Evolutionary conservation across 1,284 basidiomycete genomes (phyloP), one percentile per base, ranked within the genome.

Genomic region (Ceratobasidium sp.): DNA sequence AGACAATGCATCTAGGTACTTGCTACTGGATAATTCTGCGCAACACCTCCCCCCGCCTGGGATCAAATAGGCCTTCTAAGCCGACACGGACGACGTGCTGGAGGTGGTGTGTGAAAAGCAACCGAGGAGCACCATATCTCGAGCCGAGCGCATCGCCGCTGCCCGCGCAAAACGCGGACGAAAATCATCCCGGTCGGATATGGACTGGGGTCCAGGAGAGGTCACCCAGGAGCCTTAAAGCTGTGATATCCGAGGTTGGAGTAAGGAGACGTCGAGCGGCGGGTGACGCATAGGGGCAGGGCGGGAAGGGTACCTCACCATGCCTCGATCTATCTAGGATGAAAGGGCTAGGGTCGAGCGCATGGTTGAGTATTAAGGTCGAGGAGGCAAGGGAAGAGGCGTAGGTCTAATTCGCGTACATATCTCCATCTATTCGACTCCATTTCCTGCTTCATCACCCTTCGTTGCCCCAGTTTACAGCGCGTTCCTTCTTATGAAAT

Each of bases 231-330:
- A 94, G 84, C 85, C n/a, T 95, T 80, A 93, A 92, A 83, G 92
- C 93, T 81, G 93, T 94, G 18, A 94, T 94, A 41, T 93, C 91
- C 90, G 91, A 93, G 82, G 93, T 95, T 6, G 89, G 92, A 30
- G 91, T 94, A 84, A 87, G 87, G 82, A 86, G 90, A 82, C 84
- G 92, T 79, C 88, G 86, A 83, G 86, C 92, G 87, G 84, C 83
- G 76, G 64, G 38, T 33, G 41, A n/a, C 48, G 44, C 41, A 20
- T 14, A 38, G 41, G 46, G 27, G 46, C n/a, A 7, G 14, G 65
- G 44, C 20, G 27, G 41, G 35, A 23, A 35, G 10, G 16, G 30
- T 38, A 46, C 38, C 10, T 35, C 52, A 16, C 67, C 67, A 27
- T 27, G 48, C 12, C 33, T 69, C 12, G 67, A 69, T 69, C 35